These are phyloP conservation scores for Ascoidea rubescens DNA, from an alignment of 805 yeast genomes.

Conservation along the genomic window DNA sequence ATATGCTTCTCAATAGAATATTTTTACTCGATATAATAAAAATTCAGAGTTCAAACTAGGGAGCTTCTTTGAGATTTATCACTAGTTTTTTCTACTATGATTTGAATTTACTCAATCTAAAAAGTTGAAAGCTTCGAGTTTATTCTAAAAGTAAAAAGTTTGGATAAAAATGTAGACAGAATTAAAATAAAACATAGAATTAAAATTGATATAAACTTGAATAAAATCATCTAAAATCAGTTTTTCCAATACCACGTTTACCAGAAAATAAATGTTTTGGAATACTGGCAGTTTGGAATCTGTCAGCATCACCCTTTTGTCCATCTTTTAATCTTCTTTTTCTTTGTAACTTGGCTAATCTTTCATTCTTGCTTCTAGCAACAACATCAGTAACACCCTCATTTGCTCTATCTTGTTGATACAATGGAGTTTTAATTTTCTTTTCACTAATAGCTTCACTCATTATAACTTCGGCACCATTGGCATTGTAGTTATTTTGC, in stretches of 20 bases:
- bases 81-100: no score
- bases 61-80: no score
- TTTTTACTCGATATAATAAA: no score
- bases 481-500: conserved; percentile 24
- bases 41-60: no score
- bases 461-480: conserved; percentile 75
- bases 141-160: conserved; percentile 46
- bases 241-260: conserved; percentile 90
- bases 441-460: conserved; percentile 31
- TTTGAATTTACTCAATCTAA: no score
- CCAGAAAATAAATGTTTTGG: conserved; percentile 95
- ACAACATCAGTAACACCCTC: conserved; percentile 82
- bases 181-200: conserved; percentile 13
- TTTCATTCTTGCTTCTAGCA: conserved; percentile 69
- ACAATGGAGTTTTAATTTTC: conserved; percentile 30
- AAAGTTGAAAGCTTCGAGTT: conserved; percentile 24
- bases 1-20: neutral
- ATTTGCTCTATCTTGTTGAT: conserved; percentile 67
- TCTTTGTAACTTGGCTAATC: conserved; percentile 80
- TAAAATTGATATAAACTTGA: conserved; percentile 11
- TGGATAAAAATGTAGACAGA: conserved; percentile 31
- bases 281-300: conserved; percentile 70
- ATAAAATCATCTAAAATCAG: conserved; percentile 60
- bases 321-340: conserved; percentile 88
- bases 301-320: conserved; percentile 91